Evolutionary conservation across 306 rosid species (phyloP), one percentile per base, ranked within the genome.

Genomic region (Myrica gale): DNA sequence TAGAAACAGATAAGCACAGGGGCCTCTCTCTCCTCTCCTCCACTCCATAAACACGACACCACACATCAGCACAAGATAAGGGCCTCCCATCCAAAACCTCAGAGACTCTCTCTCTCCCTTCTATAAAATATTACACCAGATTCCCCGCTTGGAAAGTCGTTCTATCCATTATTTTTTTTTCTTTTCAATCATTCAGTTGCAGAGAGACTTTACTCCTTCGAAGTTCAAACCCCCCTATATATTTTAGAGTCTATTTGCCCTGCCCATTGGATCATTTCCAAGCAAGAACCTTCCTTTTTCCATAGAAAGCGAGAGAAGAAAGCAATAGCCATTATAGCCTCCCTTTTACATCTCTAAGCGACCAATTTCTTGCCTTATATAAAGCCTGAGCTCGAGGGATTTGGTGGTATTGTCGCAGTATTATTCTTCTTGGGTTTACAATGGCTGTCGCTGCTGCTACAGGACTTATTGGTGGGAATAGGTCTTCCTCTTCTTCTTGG

Each of bases 371-470:
- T 45, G 72, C 9, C 1, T 51, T 78, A 20, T 84, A 73, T 78
- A 37, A 26, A 76, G 62, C 79, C 82, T 26, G 65, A 76, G 43
- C 4, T 6, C 47, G n/a, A 61, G 81, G 48, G 80, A 42, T n/a
- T 19, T 69, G 74, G 82, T 82, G 15, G 15, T 37, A 8, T 58
- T 56, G 37, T 32, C 37, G 37, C 37, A 32, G 37, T 0, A 21
- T 66, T 52, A 17, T 81, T 62, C 76, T 60, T 53, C 58, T 19
- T 5, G 67, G 39, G 66, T 17, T 16, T 23, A 7, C 71, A 37
- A 89, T 88, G 96, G 87, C 87, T 63, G 83, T 91, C 54, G 89
- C 89, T 69, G 84, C 92, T 58, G 83, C 69, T 20, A 6, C 86
- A 74, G 97, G 90, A 4, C 15, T 88, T 42, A 65, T 91, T 71